A percentile compares a stretch with the other conserved stretches of the same genome.
Evolutionary conservation across 225 moss, liverwort and hornwort genomes (phyloP).

Genomic region (Rhytidiadelphus loreus): DNA sequence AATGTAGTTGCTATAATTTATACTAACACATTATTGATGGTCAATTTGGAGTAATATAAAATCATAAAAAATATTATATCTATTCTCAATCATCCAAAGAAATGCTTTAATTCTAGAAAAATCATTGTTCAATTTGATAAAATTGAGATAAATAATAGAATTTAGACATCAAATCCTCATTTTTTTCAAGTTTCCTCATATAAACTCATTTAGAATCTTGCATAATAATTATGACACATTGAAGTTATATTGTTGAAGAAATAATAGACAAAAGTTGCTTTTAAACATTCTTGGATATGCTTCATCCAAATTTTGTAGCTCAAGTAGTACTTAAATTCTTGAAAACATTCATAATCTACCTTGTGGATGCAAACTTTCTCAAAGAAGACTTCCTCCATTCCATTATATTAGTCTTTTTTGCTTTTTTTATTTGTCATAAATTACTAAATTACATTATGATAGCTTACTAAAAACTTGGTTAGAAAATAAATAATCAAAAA

Average conservation of each 20-base stretch:
- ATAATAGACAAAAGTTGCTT: not conserved
- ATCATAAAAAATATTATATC: not conserved
- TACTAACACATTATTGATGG: not conserved
- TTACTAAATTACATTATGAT: not conserved
- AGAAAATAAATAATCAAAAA: no score
- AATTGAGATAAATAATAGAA: not conserved
- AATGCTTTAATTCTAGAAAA: not conserved
- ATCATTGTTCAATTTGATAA: not conserved
- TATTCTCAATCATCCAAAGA: not conserved
- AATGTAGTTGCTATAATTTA: not conserved
- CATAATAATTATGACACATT: not conserved
- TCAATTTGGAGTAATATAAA: not conserved
- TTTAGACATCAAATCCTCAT: not conserved
- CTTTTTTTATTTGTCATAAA: not conserved
- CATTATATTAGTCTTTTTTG: not conserved
- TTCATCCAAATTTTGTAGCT: not conserved
- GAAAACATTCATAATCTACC: not conserved
- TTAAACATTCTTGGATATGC: not conserved
- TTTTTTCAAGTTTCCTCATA: not conserved
- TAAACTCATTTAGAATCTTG: not conserved
- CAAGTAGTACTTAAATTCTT: not conserved
- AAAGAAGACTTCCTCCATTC: rapidly evolving
- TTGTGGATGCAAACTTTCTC: rapidly evolving
- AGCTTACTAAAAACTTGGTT: no score
- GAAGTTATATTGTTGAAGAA: not conserved